phyloP scores from a whole-genome alignment of 495 filamentous ascomycete species.

The Chaetomium tenue region DNA sequence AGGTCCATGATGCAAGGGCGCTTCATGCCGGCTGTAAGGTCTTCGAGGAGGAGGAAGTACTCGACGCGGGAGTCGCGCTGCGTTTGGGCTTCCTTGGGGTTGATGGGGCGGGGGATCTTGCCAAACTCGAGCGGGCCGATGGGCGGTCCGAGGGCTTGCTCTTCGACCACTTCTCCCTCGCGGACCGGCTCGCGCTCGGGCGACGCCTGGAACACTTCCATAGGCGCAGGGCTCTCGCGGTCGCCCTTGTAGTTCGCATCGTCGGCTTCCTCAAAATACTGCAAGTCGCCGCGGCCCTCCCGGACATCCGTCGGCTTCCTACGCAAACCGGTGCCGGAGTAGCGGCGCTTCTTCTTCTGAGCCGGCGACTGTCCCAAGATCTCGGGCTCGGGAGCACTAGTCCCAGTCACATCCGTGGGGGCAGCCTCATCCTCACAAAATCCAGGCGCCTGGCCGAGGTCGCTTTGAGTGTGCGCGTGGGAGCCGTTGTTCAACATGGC shows the following conservation, averaged over 20 bases:
- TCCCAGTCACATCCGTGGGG: constrained; percentile 51
- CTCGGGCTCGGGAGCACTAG: constrained; percentile 57
- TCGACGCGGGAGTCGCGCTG: constrained; percentile 65
- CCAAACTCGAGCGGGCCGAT: constrained; percentile 36
- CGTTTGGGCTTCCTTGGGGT: constrained; percentile 78
- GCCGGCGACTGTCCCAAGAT: constrained; percentile 41
- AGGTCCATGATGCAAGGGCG: constrained; percentile 94
- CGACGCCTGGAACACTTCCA: constrained; percentile 6
- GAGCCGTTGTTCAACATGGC: constrained; percentile 13
- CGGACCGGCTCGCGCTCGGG: not conserved
- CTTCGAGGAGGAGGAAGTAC: constrained; percentile 93
- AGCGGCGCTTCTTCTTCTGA: constrained; percentile 57
- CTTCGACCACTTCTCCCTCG: constrained; percentile 22
- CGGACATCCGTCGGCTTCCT: constrained; percentile 64
- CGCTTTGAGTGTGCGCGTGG: constrained; percentile 37
- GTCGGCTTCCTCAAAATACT: constrained; percentile 74
- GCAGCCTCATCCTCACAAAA: constrained; percentile 27
- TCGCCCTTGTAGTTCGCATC: constrained; percentile 82
- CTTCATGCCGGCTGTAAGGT: constrained; percentile 95
- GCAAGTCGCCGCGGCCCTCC: constrained; percentile 63
- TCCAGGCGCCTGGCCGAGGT: constrained; percentile 26
- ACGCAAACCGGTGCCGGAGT: constrained; percentile 76
- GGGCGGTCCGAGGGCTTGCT: constrained; percentile 30
- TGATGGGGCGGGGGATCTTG: constrained; percentile 51
- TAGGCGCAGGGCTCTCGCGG: constrained; percentile 45